These are phyloP conservation scores for Helotiales sp. DNA, from an alignment of 2,329 filamentous ascomycete genomes.

Conservation along the genomic window DNA sequence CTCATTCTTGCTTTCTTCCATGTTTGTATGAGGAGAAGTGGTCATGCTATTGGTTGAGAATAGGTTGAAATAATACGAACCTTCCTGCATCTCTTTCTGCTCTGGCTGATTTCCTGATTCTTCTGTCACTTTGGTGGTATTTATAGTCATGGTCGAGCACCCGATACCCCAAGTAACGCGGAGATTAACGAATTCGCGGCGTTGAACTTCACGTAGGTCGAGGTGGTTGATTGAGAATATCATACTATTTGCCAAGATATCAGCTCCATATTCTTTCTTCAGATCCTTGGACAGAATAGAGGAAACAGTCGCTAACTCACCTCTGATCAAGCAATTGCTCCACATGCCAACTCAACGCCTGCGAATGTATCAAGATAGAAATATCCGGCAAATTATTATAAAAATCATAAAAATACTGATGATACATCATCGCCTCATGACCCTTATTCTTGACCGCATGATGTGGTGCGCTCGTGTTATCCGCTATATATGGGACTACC, in stretches of 20 bases:
- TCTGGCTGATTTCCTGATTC: slow-evolving; percentile 15
- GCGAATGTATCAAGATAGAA: slow-evolving; percentile 39
- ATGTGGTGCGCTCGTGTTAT: slow-evolving; percentile 35
- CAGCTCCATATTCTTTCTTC: too few relatives aligned
- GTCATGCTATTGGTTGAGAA: not conserved
- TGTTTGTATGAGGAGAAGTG: not conserved
- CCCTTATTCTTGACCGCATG: slow-evolving; percentile 50
- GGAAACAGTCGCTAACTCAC: too few relatives aligned
- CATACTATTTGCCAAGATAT: slow-evolving; percentile 9
- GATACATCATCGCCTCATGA: slow-evolving; percentile 30
- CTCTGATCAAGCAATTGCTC: slow-evolving; percentile 25
- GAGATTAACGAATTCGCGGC: slow-evolving; percentile 59
- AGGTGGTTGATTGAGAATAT: slow-evolving; percentile 26
- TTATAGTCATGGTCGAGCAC: slow-evolving; percentile 43
- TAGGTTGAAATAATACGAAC: too few relatives aligned
- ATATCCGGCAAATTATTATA: slow-evolving; percentile 49
- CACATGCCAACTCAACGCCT: slow-evolving; percentile 42
- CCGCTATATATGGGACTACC: slow-evolving; percentile 26
- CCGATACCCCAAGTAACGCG: slow-evolving; percentile 58
- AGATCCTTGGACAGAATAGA: too few relatives aligned
- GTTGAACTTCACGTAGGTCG: slow-evolving; percentile 40
- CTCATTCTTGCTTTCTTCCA: not conserved
- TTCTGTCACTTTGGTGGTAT: slow-evolving; percentile 35
- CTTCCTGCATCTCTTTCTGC: slow-evolving; percentile 24
- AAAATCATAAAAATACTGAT: slow-evolving; percentile 61